Evolutionary conservation across 1,284 basidiomycete genomes (phyloP).

Genomic region (Coniophora puteana): DNA sequence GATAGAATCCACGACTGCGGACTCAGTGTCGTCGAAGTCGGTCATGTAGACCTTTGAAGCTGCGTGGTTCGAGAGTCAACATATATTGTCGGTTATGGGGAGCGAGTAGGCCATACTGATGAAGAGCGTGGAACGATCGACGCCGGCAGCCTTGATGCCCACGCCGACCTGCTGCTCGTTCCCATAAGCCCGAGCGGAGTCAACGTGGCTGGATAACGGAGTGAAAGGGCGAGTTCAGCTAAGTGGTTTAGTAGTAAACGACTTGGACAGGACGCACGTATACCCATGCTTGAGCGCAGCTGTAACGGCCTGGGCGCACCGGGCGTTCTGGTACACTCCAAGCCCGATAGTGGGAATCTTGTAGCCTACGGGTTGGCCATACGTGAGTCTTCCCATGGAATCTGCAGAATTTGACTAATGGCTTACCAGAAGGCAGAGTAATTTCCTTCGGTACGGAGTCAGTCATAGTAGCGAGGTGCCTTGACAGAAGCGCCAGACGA

Average conservation of each 20-base stretch:
- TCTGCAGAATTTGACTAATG: background rate
- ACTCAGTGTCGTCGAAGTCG: slow-evolving; percentile 31
- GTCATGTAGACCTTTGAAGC: slow-evolving; percentile 44
- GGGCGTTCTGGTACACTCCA: background rate
- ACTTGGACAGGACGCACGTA: slow-evolving; percentile 26
- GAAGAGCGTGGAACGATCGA: slow-evolving; percentile 56
- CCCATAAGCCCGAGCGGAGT: slow-evolving; percentile 69
- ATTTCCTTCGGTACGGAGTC: background rate
- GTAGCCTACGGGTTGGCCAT: background rate
- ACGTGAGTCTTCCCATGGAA: background rate
- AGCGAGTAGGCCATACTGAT: slow-evolving; percentile 60
- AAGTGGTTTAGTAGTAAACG: slow-evolving; percentile 20
- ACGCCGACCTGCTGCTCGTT: slow-evolving; percentile 68
- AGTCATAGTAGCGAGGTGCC: background rate
- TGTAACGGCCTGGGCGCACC: slow-evolving; percentile 34
- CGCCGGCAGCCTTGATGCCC: slow-evolving; percentile 50
- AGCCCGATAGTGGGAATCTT: slow-evolving; percentile 1
- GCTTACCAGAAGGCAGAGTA: slow-evolving; percentile 7
- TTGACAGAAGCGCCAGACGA: no score
- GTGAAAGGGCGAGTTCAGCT: background rate
- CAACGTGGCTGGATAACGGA: slow-evolving; percentile 47
- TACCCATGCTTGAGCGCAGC: slow-evolving; percentile 45
- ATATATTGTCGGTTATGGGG: background rate
- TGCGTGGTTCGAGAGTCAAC: slow-evolving; percentile 18
- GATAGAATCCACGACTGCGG: slow-evolving; percentile 37